Conservation (phyloP, 768 basidiomycete species). For the Fibroporia radiculosa region DNA sequence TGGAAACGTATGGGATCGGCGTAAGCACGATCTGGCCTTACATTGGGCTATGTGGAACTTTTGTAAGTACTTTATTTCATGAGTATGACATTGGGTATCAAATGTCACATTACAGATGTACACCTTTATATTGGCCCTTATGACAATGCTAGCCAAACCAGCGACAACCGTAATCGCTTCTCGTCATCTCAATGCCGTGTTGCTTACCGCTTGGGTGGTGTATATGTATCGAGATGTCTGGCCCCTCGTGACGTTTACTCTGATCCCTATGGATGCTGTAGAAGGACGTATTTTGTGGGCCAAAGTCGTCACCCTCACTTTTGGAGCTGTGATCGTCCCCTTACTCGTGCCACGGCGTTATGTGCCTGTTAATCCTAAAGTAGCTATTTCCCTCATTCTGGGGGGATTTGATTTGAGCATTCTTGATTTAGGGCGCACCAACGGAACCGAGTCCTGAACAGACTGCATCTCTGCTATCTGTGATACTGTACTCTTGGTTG, state of each 20-base stretch:
- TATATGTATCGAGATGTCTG: constrained; percentile 50
- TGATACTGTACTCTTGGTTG: constrained; percentile 42
- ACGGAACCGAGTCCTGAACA: constrained; percentile 20
- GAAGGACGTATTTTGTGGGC: constrained; percentile 47
- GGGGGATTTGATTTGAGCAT: not conserved
- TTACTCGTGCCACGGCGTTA: constrained; percentile 47
- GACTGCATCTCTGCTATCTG: constrained; percentile 22
- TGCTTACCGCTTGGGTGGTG: constrained; percentile 38
- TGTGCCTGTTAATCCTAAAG: constrained; percentile 43
- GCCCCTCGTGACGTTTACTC: constrained; percentile 46
- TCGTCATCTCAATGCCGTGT: constrained; percentile 38
- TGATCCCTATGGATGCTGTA: constrained; percentile 37
- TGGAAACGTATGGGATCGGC: constrained; percentile 22
- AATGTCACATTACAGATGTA: constrained; percentile 22
- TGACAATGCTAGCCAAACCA: constrained; percentile 20
- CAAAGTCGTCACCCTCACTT: constrained; percentile 35
- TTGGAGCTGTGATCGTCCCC: constrained; percentile 42
- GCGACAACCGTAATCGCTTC: constrained; percentile 17
- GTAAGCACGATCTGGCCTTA: constrained; percentile 24
- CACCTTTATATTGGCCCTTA: constrained; percentile 24
- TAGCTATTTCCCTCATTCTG: constrained; percentile 12
- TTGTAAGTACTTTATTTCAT: constrained; percentile 9
- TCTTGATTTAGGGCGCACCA: constrained; percentile 15
- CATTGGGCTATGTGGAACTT: constrained; percentile 17
- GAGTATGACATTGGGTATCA: not conserved